phyloP scores from a whole-genome alignment of 164 flowering plant genomes.

The Amborella trichopoda region DNA sequence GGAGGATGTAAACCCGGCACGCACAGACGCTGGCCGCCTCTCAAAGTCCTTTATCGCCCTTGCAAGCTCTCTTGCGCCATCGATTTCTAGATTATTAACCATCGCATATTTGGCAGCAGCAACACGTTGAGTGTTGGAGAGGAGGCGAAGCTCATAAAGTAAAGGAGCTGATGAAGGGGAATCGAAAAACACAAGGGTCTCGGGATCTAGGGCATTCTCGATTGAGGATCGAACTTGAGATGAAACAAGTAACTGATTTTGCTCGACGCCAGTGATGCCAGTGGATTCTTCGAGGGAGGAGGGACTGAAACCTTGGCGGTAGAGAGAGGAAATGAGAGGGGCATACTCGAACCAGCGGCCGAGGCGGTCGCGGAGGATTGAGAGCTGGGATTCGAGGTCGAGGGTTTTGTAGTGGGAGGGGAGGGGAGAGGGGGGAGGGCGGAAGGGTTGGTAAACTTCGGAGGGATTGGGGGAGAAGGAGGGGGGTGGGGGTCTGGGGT shows the following conservation, averaged over 20 bases:
- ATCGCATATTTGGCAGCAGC: conserved; percentile 35
- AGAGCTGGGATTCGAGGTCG: conserved; percentile 26
- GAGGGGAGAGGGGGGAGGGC: conserved; percentile 66
- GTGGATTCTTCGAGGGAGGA: conserved; percentile 70
- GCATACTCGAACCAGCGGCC: conserved; percentile 88
- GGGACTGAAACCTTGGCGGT: conserved; percentile 45
- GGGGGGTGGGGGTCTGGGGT: conserved; percentile 12
- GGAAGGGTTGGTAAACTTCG: conserved; percentile 68
- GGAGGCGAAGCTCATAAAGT: conserved; percentile 61
- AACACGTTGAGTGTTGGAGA: conserved; percentile 38
- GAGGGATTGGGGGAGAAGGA: background rate
- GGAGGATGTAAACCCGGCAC: conserved; percentile 20
- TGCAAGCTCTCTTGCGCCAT: conserved; percentile 57
- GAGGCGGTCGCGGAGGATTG: conserved; percentile 55
- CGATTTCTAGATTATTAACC: conserved; percentile 26
- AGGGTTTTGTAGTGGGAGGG: conserved; percentile 44
- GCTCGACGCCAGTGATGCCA: conserved; percentile 76
- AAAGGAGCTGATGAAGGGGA: conserved; percentile 32
- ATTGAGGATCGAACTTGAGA: conserved; percentile 66
- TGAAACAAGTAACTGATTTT: conserved; percentile 65
- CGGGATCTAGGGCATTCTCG: conserved; percentile 27
- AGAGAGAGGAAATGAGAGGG: conserved; percentile 54
- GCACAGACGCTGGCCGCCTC: conserved; percentile 39
- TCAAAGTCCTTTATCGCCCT: conserved; percentile 80
- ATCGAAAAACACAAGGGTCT: conserved; percentile 40